Evolutionary conservation across 2,329 filamentous ascomycete genomes (phyloP), one percentile per base, ranked within the genome.

Genomic region (Ascochyta viciae-villosae): DNA sequence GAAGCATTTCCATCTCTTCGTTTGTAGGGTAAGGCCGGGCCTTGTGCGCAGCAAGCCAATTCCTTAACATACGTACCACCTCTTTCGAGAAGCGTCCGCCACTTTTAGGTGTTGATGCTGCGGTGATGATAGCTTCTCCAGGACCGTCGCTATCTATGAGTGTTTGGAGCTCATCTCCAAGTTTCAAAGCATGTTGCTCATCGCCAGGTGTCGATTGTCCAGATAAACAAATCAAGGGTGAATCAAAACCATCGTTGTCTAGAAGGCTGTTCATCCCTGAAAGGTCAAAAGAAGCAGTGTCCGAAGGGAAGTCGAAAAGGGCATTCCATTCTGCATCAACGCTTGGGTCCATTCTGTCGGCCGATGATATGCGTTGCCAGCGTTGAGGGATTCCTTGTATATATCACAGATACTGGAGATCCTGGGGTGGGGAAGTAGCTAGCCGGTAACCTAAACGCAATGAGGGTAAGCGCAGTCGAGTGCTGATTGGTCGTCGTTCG

Each of bases 11-110:
- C 55, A 67, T 62, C 27, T 71, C 65, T 12, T 62, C 53, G 6
- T 63, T 63, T 15, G 48, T 61, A 1, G 67, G 67, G 24, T 71
- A 71, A 6, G 67, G 67, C 40, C 66, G 57, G 6, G 58, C 45
- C 13, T 60, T 59, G 41, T 70, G 67, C 46, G 60, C 49, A 24
- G 46, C 58, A 1, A 70, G 60, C 68, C 68, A 71, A 8, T 61
- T 58, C 42, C 65, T 68, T 40, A 71, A 43, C 4, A 61, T 63
- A 19, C 61, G 57, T 13, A 71, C 61, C 8, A 70, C 65, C 38
- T 63, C 61, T 47, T 60, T 52, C 2, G 66, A 68, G 46, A 71
- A 71, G 19, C 67, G 65, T 12, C 43, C 54, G 23, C 54, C 54
- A 10, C 22, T 45, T 19, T 57, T 57, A 6, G 49, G 44, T 40